Percentiles rank a stretch among this genome's conserved stretches.
Evolutionary conservation across 768 basidiomycete genomes (phyloP).

Genomic region (Artomyces pyxidatus): DNA sequence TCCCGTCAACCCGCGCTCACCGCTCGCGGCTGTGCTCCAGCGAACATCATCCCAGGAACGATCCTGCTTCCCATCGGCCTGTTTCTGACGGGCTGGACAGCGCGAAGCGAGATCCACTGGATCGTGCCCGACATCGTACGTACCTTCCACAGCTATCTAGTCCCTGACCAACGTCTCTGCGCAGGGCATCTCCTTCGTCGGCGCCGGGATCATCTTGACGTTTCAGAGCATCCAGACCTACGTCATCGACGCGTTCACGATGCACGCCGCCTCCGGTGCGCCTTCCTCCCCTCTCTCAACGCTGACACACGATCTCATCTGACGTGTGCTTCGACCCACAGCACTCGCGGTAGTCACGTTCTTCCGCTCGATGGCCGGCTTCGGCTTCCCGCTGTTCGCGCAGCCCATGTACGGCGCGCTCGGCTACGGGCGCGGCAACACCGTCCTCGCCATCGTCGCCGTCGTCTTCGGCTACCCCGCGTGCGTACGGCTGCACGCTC

Average conservation of each 20-base stretch:
- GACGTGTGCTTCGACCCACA: conserved; percentile 12
- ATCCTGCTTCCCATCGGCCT: conserved; percentile 59
- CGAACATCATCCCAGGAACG: conserved; percentile 50
- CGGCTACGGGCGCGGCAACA: conserved; percentile 64
- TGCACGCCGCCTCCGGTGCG: conserved; percentile 61
- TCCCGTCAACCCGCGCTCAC: too few relatives aligned
- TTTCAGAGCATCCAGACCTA: conserved; percentile 64
- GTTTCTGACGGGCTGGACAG: conserved; percentile 65
- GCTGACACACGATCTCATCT: too few relatives aligned
- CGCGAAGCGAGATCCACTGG: conserved; percentile 53
- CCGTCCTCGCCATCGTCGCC: conserved; percentile 50
- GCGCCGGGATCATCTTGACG: conserved; percentile 48
- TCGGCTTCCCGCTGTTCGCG: conserved; percentile 74
- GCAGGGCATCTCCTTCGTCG: conserved; percentile 51
- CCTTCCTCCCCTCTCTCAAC: too few relatives aligned
- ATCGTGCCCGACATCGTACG: conserved; percentile 57
- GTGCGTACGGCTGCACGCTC: conserved; percentile 13
- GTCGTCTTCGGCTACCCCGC: conserved; percentile 59
- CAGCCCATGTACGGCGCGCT: conserved; percentile 56
- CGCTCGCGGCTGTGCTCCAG: conserved; percentile 23
- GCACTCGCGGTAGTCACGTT: conserved; percentile 59
- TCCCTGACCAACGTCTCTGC: neutral
- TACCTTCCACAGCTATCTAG: neutral
- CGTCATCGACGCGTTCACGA: conserved; percentile 56
- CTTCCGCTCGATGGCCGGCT: conserved; percentile 60